These are phyloP conservation scores for Tetrahymena elliotti DNA, from an alignment of 73 alveolate species.

Conservation along the genomic window DNA sequence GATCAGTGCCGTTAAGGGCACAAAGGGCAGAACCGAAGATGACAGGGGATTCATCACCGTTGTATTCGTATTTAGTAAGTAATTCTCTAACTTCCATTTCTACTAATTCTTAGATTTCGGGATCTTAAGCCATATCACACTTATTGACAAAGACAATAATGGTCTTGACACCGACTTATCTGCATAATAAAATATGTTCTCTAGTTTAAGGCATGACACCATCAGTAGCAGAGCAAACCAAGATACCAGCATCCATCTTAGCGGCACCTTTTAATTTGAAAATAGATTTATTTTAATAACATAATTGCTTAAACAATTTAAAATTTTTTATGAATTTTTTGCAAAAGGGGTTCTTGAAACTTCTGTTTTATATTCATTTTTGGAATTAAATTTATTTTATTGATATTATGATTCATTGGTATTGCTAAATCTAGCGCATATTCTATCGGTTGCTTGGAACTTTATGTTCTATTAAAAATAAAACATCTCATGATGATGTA, in stretches of 20 bases:
- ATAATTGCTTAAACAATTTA: too few species aligned
- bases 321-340: too few species aligned
- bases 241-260: slow-evolving; percentile 92
- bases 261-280: slow-evolving; percentile 65
- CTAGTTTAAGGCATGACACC: slow-evolving; percentile 96
- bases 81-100: slow-evolving; percentile 88
- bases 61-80: slow-evolving; percentile 66
- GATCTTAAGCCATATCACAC: slow-evolving; percentile 67
- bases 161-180: slow-evolving; percentile 77
- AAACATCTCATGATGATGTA: not conserved
- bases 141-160: slow-evolving; percentile 73
- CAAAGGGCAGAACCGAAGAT: slow-evolving; percentile 73
- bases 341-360: not conserved
- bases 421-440: not conserved
- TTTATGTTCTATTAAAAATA: not conserved
- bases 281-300: too few species aligned
- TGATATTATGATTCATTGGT: not conserved
- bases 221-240: slow-evolving; percentile 90
- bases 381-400: too few species aligned
- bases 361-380: not conserved
- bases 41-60: slow-evolving; percentile 61
- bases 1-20: slow-evolving; percentile 63
- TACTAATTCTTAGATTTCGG: slow-evolving; percentile 78
- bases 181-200: slow-evolving; percentile 85
- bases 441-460: too few species aligned